Conservation (phyloP, 1,284 basidiomycete species). For the Sanguinoderma infundibulare region DNA sequence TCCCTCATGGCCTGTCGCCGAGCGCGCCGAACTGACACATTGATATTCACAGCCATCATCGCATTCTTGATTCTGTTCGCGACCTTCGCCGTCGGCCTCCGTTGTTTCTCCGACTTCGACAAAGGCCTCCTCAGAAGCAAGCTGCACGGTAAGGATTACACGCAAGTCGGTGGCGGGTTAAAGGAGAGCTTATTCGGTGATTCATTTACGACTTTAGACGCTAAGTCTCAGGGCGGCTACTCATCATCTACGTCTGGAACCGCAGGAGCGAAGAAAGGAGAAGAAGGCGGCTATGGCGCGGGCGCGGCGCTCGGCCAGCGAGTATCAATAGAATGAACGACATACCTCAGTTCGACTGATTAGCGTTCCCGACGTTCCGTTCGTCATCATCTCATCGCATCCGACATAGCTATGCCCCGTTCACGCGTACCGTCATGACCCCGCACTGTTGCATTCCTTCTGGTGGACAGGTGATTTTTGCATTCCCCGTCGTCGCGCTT, state of each 20-base stretch:
- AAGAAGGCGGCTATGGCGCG: constrained; percentile 40
- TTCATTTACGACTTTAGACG: constrained; percentile 42
- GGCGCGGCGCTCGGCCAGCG: constrained; percentile 44
- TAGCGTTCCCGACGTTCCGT: neutral
- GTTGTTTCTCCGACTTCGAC: constrained; percentile 81
- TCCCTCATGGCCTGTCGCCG: constrained; percentile 2
- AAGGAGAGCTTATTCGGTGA: constrained; percentile 35
- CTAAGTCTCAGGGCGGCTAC: constrained; percentile 52
- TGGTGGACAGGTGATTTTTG: neutral
- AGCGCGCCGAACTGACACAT: neutral
- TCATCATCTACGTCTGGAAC: constrained; percentile 41
- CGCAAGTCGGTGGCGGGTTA: constrained; percentile 34
- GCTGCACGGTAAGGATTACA: constrained; percentile 66
- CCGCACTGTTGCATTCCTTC: neutral
- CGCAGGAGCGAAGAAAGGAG: constrained; percentile 49
- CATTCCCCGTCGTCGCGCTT: neutral
- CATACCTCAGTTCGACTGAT: neutral
- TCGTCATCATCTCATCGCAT: neutral
- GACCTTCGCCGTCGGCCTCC: constrained; percentile 75
- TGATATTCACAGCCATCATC: constrained; percentile 56
- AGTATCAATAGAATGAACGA: constrained; percentile 53
- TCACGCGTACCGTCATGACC: constrained; percentile 1
- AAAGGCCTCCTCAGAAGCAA: constrained; percentile 74
- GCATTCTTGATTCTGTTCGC: constrained; percentile 73
- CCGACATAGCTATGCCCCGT: neutral